phyloP scores from a whole-genome alignment of 371 early-diverging fungal species.

The Lichtheimia hyalospora region DNA sequence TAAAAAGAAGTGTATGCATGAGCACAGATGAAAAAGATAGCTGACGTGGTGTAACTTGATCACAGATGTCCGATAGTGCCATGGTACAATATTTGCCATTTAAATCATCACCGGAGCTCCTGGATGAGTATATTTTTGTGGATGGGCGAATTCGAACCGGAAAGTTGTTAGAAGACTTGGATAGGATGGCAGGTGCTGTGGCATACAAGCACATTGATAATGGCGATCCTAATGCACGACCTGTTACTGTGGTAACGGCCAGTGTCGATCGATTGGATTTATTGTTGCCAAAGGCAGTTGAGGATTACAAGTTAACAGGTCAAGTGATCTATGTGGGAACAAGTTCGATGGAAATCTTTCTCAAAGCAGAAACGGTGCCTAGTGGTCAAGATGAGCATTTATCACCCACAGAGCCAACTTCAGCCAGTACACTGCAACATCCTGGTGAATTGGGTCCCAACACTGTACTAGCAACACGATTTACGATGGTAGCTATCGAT shows the following conservation, averaged over 20 bases:
- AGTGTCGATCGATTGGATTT: conserved; percentile 87
- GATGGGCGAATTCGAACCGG: conserved; percentile 69
- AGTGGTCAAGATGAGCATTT: not conserved
- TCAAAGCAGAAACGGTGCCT: conserved; percentile 17
- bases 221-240: conserved; percentile 48
- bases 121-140: conserved; percentile 81
- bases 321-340: conserved; percentile 83
- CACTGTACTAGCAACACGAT: conserved; percentile 74
- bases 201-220: conserved; percentile 75
- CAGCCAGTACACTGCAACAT: not conserved
- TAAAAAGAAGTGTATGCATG: conserved; percentile 5
- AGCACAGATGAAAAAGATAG: too few species aligned
- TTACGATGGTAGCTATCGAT: conserved; percentile 93
- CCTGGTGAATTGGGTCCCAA: conserved; percentile 30
- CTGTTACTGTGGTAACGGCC: conserved; percentile 85
- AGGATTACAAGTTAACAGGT: conserved; percentile 79
- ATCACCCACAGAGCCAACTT: conserved; percentile 1
- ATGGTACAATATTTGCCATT: conserved; percentile 80
- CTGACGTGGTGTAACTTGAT: too few species aligned
- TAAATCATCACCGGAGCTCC: conserved; percentile 66
- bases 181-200: conserved; percentile 81
- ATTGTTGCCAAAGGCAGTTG: conserved; percentile 58
- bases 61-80: conserved; percentile 76
- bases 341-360: conserved; percentile 81
- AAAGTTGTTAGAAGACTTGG: conserved; percentile 56